Evolutionary conservation across 495 filamentous ascomycete species (phyloP).

Genomic region (Massariosphaeria phaeospora): DNA sequence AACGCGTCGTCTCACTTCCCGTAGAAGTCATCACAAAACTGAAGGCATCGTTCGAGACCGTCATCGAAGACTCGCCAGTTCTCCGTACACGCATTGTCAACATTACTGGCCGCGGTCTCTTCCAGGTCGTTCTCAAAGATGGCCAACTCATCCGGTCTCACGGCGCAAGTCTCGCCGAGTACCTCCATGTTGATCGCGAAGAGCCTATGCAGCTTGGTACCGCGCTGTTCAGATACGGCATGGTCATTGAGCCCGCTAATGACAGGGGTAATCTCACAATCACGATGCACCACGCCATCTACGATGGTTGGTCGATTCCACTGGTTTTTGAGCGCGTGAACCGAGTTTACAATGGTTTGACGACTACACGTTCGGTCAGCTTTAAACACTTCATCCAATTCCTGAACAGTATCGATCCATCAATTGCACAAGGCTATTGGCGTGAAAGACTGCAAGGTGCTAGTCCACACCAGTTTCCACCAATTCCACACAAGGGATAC

Average conservation of each 20-base stretch:
- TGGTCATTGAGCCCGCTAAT: conserved; percentile 42
- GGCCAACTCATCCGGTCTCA: conserved; percentile 44
- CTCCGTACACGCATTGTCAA: conserved; percentile 59
- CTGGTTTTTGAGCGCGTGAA: conserved; percentile 30
- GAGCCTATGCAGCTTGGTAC: conserved; percentile 52
- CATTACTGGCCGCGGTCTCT: conserved; percentile 48
- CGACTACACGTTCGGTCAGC: conserved; percentile 30
- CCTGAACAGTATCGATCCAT: conserved; percentile 40
- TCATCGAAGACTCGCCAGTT: conserved; percentile 47
- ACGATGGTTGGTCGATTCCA: conserved; percentile 34
- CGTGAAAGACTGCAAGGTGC: conserved; percentile 49
- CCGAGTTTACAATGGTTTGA: conserved; percentile 35
- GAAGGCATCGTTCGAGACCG: conserved; percentile 46
- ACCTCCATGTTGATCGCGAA: conserved; percentile 44
- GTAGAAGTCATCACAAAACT: conserved; percentile 6
- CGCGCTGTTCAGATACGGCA: conserved; percentile 51
- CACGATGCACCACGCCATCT: conserved; percentile 30
- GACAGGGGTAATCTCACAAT: conserved; percentile 28
- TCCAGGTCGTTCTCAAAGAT: conserved; percentile 53
- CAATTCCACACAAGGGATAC: conserved; percentile 52
- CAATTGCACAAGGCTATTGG: conserved; percentile 44
- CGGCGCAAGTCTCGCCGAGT: conserved; percentile 45
- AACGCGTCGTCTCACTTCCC: conserved; percentile 24
- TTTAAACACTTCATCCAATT: conserved; percentile 47
- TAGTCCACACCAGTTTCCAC: conserved; percentile 53